A percentile compares a stretch with the other conserved stretches of the same genome.
phyloP scores from a whole-genome alignment of 176 grass and related monocot species.

The Aegilops longissima region DNA sequence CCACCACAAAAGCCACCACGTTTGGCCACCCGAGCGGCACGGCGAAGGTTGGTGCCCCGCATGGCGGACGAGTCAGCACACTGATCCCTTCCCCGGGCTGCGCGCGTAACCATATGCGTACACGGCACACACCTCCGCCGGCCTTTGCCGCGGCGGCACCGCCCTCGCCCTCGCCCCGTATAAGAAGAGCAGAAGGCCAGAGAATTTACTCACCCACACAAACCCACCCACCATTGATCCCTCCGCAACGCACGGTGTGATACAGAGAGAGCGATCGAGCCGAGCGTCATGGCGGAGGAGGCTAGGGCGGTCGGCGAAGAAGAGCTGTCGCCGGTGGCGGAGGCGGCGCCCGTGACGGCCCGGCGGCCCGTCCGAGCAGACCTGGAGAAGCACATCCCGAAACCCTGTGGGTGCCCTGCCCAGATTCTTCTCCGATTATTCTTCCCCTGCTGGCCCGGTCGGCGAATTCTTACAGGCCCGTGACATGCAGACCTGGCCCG shows the following conservation, averaged over 20 bases:
- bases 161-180: background rate
- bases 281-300: background rate
- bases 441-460: background rate
- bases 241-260: background rate
- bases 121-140: background rate
- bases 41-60: background rate
- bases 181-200: background rate
- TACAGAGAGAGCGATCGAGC: background rate
- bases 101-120: background rate
- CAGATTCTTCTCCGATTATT: background rate
- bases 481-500: conserved; percentile 57
- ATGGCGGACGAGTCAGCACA: background rate
- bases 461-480: background rate
- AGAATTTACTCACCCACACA: background rate
- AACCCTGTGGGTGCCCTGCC: conserved; percentile 54
- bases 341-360: conserved; percentile 67
- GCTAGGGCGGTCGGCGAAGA: background rate
- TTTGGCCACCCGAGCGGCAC: background rate
- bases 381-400: conserved; percentile 66
- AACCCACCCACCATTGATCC: background rate
- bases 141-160: background rate
- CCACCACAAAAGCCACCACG: background rate
- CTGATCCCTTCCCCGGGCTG: background rate
- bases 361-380: conserved; percentile 60
- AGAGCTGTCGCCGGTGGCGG: conserved; percentile 2